Conservation (phyloP, 169 alveolate genomes). For the Plasmodium reichenowi region DNA sequence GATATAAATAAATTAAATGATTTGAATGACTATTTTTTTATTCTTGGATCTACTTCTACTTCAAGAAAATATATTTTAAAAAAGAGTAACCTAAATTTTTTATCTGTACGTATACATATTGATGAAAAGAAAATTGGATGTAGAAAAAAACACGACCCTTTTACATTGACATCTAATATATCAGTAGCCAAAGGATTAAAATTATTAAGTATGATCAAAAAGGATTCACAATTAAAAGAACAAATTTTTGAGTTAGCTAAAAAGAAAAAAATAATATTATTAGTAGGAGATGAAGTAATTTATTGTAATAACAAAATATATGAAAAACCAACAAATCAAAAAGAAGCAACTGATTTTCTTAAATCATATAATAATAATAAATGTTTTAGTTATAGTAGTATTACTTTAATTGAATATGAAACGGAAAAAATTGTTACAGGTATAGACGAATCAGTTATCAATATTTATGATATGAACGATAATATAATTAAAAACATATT, state of each 20-base stretch:
- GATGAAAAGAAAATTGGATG: slow-evolving; percentile 72
- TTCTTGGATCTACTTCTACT: slow-evolving; percentile 63
- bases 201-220: slow-evolving; percentile 36
- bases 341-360: slow-evolving; percentile 53
- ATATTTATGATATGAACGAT: slow-evolving; percentile 37
- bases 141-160: slow-evolving; percentile 48
- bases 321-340: slow-evolving; percentile 55
- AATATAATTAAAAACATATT: slow-evolving; percentile 21
- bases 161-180: slow-evolving; percentile 63
- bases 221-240: background rate
- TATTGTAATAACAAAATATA: slow-evolving; percentile 63
- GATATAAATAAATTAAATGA: background rate
- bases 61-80: slow-evolving; percentile 63
- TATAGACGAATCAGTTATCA: slow-evolving; percentile 54
- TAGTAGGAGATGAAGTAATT: slow-evolving; percentile 73
- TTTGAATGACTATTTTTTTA: slow-evolving; percentile 40
- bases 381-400: slow-evolving; percentile 53
- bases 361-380: slow-evolving; percentile 53
- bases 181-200: slow-evolving; percentile 60
- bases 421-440: slow-evolving; percentile 54
- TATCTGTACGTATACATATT: slow-evolving; percentile 39
- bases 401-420: slow-evolving; percentile 38
- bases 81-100: slow-evolving; percentile 36
- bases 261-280: slow-evolving; percentile 31
- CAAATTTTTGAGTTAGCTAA: slow-evolving; percentile 18